phyloP scores from a whole-genome alignment of 495 filamentous ascomycete genomes.

The Penicillium pulvis region DNA sequence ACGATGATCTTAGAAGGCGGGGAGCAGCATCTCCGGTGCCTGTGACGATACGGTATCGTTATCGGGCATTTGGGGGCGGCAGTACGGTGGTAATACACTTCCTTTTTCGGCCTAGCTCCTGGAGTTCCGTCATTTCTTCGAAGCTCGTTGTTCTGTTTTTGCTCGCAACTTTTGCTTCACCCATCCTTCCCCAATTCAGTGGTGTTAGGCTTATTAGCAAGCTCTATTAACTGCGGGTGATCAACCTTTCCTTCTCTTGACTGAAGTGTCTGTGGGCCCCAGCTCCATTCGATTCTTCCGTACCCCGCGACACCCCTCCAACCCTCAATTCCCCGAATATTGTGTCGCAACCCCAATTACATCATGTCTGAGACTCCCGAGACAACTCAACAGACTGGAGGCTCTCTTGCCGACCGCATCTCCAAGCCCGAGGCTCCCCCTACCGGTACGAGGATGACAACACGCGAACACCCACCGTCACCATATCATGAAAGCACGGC shows the following conservation, averaged over 20 bases:
- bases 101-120: conserved; percentile 15
- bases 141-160: not conserved
- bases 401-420: conserved; percentile 65
- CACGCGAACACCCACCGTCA: not conserved
- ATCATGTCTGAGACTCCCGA: conserved; percentile 27
- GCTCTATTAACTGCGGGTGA: not conserved
- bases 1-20: conserved; percentile 36
- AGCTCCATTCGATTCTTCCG: not conserved
- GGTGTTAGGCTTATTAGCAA: not conserved
- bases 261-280: not conserved
- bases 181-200: not conserved
- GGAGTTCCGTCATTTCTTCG: conserved; percentile 15
- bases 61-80: not conserved
- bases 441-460: conserved; percentile 7
- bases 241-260: not conserved
- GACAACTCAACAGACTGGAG: conserved; percentile 25
- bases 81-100: conserved; percentile 11
- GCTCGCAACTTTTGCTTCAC: not conserved
- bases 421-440: conserved; percentile 45
- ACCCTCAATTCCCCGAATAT: not conserved
- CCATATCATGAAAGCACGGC: not conserved
- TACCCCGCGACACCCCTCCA: not conserved
- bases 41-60: conserved; percentile 38
- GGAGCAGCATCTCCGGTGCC: conserved; percentile 29
- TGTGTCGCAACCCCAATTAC: conserved; percentile 30